Conservation (phyloP, 441 rosid species). For the Brassica balearica region DNA sequence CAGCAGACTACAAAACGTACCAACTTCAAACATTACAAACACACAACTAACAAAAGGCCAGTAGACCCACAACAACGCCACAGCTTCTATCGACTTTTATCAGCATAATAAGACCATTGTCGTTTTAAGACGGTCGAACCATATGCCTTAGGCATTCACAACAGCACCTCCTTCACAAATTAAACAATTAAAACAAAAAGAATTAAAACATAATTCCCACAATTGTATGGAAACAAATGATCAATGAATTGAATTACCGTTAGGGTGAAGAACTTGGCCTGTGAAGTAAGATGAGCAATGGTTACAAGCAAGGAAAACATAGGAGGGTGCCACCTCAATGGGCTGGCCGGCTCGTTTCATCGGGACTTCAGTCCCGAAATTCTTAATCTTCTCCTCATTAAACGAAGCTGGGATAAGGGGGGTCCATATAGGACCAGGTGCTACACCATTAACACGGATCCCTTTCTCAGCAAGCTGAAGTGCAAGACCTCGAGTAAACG, state of each 20-base stretch:
- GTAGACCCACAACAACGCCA: neutral
- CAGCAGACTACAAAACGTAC: neutral
- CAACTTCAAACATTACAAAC: slow-evolving; percentile 2
- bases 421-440: slow-evolving; percentile 62
- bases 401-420: slow-evolving; percentile 56
- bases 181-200: neutral
- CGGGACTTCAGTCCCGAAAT: slow-evolving; percentile 50
- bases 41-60: slow-evolving; percentile 5
- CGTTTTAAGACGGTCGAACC: neutral
- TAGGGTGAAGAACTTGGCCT: slow-evolving; percentile 66
- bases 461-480: slow-evolving; percentile 48
- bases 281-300: slow-evolving; percentile 62
- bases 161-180: slow-evolving; percentile 42
- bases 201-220: neutral
- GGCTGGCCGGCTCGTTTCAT: slow-evolving; percentile 64
- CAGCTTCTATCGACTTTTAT: neutral
- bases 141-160: slow-evolving; percentile 34
- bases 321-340: slow-evolving; percentile 53
- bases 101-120: neutral
- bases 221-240: neutral
- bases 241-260: neutral
- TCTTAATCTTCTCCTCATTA: slow-evolving; percentile 40
- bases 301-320: slow-evolving; percentile 56
- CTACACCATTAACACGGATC: slow-evolving; percentile 55
- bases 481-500: slow-evolving; percentile 55